Conservation (phyloP, 345 rosid species). For the Eucalyptus pumila region DNA sequence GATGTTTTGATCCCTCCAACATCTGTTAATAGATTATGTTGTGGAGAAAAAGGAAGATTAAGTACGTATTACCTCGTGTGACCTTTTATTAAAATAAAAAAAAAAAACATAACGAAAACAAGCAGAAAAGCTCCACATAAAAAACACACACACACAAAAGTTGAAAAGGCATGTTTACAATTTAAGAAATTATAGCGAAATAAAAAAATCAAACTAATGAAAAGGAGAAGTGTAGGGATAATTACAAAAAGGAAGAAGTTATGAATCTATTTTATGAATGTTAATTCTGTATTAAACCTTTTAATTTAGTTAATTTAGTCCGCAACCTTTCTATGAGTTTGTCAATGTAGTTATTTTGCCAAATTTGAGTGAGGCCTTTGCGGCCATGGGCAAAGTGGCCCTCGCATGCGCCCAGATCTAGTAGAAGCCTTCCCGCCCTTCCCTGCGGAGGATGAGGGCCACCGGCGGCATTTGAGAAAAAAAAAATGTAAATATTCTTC, state of each 20-base stretch:
- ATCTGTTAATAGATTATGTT: background rate
- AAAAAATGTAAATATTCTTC: background rate
- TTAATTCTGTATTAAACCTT: too few relatives aligned
- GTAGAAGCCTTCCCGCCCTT: too few relatives aligned
- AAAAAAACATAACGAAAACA: background rate
- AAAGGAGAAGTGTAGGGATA: background rate
- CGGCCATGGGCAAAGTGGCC: background rate
- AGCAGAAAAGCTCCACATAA: background rate
- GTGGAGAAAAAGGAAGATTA: background rate
- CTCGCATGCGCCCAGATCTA: background rate
- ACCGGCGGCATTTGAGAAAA: background rate
- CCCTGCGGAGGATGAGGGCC: fast-evolving
- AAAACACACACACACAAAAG: background rate
- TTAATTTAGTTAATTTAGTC: background rate
- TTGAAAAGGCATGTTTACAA: background rate
- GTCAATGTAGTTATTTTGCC: background rate
- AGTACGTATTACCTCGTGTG: background rate
- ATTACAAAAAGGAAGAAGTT: background rate
- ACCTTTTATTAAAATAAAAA: background rate
- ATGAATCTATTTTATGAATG: background rate
- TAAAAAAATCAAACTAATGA: background rate
- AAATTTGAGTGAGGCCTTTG: background rate
- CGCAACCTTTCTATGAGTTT: background rate
- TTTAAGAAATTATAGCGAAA: background rate
- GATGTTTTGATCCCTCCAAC: background rate